These are phyloP conservation scores for Oryza coarctata DNA, from an alignment of 176 grass and related monocot genomes.

Conservation along the genomic window DNA sequence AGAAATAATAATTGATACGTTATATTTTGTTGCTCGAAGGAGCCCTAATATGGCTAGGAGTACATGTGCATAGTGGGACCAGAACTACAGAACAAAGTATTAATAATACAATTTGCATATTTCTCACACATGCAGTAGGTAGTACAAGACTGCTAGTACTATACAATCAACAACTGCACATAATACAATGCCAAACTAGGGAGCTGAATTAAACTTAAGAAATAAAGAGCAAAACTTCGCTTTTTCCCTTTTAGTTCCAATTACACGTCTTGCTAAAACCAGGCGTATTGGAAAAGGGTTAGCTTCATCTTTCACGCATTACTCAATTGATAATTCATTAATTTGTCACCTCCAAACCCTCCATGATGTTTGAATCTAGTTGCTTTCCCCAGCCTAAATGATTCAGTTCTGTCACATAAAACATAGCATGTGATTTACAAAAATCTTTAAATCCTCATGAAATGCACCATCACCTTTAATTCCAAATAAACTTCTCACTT, in stretches of 20 bases:
- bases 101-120: not conserved
- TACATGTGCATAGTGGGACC: slow-evolving; percentile 18
- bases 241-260: not conserved
- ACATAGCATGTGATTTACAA: not conserved
- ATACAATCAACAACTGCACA: slow-evolving; percentile 1
- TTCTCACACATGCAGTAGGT: not conserved
- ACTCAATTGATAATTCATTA: not conserved
- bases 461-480: not conserved
- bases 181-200: not conserved
- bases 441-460: not conserved
- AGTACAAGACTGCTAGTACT: not conserved
- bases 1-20: not conserved
- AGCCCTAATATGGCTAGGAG: not conserved
- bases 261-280: slow-evolving; percentile 7
- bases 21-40: not conserved
- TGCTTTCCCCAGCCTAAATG: not conserved
- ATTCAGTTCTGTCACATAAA: not conserved
- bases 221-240: not conserved
- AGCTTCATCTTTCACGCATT: not conserved
- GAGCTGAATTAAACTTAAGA: not conserved
- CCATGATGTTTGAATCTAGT: not conserved
- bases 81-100: not conserved
- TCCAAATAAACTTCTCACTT: not conserved
- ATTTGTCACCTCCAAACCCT: not conserved
- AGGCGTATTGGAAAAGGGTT: not conserved